Percentiles rank a stretch among this genome's conserved stretches.
Evolutionary conservation across 805 yeast genomes (phyloP).

Genomic region (Zygosaccharomyces bailii): DNA sequence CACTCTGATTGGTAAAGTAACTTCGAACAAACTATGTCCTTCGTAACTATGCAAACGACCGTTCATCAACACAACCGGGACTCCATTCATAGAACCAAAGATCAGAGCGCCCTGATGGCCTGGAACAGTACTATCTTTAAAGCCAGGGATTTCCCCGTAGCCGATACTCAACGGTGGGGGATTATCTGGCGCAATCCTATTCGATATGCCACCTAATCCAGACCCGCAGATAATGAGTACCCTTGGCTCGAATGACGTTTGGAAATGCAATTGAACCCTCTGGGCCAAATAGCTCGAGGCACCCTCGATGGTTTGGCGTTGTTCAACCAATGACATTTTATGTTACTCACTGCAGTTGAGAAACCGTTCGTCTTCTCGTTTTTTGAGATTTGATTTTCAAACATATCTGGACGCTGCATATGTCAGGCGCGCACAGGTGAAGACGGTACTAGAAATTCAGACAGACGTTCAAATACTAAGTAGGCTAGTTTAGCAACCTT

Average conservation of each 20-base stretch:
- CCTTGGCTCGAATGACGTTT: constrained; percentile 43
- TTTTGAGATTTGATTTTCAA: neutral
- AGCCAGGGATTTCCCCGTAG: constrained; percentile 74
- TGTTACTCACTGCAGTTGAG: neutral
- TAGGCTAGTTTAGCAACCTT: too few species aligned
- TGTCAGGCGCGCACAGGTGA: neutral
- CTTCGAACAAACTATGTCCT: constrained; percentile 77
- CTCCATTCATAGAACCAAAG: constrained; percentile 68
- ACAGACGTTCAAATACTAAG: too few species aligned
- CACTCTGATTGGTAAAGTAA: constrained; percentile 82
- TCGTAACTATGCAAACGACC: constrained; percentile 92
- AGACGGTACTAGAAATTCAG: too few species aligned
- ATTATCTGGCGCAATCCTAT: constrained; percentile 35
- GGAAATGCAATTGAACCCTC: constrained; percentile 17
- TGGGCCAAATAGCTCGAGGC: constrained; percentile 19
- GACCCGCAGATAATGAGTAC: constrained; percentile 89
- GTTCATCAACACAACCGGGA: constrained; percentile 88
- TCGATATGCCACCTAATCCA: constrained; percentile 84
- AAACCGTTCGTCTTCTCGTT: neutral
- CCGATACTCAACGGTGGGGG: constrained; percentile 49
- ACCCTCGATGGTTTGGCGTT: constrained; percentile 18
- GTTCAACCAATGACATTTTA: constrained; percentile 11
- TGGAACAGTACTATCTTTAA: constrained; percentile 74
- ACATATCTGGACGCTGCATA: neutral
- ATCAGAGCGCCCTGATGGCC: constrained; percentile 86